Base-by-base conservation (phyloP, 192 early-diverging fungal genomes). In the Mortierella alpina region DNA sequence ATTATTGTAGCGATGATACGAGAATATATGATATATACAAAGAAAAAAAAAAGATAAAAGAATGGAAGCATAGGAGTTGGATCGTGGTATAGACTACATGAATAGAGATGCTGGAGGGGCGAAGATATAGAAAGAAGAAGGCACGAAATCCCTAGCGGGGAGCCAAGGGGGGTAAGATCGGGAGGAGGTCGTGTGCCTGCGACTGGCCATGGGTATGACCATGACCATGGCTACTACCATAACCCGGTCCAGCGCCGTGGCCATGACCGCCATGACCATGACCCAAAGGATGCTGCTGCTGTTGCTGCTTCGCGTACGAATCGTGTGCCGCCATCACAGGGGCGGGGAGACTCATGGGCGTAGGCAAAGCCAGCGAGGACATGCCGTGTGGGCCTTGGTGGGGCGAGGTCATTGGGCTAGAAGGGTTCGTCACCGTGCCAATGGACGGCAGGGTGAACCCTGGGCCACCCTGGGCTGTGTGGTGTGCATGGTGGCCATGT, bases 291-390 rank as follows among this genome's bases (percentile, higher is more conserved):
- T 59, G 23, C 9, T 44, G 56, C 20, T 68, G 50, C 7, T 41
- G 20, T 17, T 71, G 44, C 67, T 71, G 66, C 14, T 66, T 59
- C 6, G 23, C 41, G 59, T 54, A 65, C 12, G 68, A 60, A 53
- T 76, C 74, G n/a, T 76, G 67, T 9, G 20, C 31, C 20, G 31
- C 49, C 45, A 63, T 63, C 31, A 64, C 66, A 18, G 74, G 66
- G 5, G 63, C 75, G 47, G 75, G 75, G 18, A 79, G 63, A 41
- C 57, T 80, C 70, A 80, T 72, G 2, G 77, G 70, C 2, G 77
- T 56, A 11, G 77, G 77, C 15, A 68, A 18, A 49, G 77, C 54
- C 6, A 80, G 57, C 0, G 68, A 46, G 7, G 46, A 48, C 44
- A 59, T 39, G 12, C 20, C 52, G 12, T 59, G 11, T 7, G 77